Conservation (phyloP, 306 rosid species). For the Citrullus amarus region DNA sequence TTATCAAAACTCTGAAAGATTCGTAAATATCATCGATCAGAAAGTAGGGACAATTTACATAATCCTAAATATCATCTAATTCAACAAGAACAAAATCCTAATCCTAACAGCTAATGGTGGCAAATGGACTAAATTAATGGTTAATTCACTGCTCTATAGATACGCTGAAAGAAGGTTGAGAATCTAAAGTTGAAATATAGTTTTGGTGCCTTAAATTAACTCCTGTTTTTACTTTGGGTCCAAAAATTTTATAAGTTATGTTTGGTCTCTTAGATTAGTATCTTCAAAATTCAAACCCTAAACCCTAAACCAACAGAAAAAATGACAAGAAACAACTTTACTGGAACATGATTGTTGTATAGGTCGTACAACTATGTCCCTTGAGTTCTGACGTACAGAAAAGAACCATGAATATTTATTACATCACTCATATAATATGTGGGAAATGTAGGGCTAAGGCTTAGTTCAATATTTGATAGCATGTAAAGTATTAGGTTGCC, state of each 20-base stretch:
- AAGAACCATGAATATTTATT: background rate
- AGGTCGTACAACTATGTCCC: too few species aligned
- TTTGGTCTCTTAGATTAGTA: background rate
- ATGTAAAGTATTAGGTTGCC: background rate
- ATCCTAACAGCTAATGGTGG: background rate
- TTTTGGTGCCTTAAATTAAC: background rate
- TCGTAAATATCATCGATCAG: background rate
- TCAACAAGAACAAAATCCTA: background rate
- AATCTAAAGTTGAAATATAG: background rate
- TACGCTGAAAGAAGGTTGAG: background rate
- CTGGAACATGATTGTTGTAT: too few species aligned
- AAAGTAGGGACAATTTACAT: background rate
- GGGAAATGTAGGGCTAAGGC: background rate
- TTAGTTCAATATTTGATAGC: background rate
- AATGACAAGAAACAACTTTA: too few species aligned
- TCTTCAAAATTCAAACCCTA: background rate
- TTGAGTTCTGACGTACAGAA: background rate
- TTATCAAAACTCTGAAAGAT: background rate
- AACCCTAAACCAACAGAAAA: too few species aligned
- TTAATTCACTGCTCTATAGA: background rate
- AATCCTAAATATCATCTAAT: background rate
- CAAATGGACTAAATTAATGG: background rate
- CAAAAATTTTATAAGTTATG: background rate
- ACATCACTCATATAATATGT: background rate
- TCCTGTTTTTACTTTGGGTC: background rate